These are phyloP conservation scores for Pseudogymnoascus sp. DNA, from an alignment of 2,329 filamentous ascomycete genomes.

Conservation along the genomic window DNA sequence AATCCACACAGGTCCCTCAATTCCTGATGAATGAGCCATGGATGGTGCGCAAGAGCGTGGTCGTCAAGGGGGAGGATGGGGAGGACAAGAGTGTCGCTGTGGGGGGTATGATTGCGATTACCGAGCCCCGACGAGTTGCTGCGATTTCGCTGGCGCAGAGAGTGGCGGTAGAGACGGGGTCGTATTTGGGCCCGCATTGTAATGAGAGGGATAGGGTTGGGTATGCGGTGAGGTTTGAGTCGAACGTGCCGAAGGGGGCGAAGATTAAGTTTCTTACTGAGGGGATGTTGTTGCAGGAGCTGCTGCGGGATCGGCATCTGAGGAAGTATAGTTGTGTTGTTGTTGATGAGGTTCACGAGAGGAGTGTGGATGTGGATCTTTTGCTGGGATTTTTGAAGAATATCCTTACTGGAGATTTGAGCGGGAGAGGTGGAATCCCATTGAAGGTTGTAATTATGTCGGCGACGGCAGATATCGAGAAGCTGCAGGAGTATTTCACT, in stretches of 20 bases:
- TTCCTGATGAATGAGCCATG: conserved; percentile 74
- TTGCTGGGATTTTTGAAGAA: conserved; percentile 82
- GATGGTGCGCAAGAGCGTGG: conserved; percentile 60
- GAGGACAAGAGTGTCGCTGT: conserved; percentile 45
- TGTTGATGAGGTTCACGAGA: conserved; percentile 95
- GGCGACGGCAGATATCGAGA: conserved; percentile 84
- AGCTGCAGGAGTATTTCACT: conserved; percentile 68
- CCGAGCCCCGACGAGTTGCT: conserved; percentile 87
- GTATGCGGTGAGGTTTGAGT: conserved; percentile 93
- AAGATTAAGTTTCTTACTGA: conserved; percentile 93
- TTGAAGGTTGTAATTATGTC: conserved; percentile 95
- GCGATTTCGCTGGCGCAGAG: conserved; percentile 85
- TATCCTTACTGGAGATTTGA: conserved; percentile 57
- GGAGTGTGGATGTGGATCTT: conserved; percentile 89
- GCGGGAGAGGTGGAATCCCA: conserved; percentile 63
- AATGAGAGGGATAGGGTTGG: conserved; percentile 58
- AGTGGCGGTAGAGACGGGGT: conserved; percentile 77
- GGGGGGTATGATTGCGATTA: conserved; percentile 83
- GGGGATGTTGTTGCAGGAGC: conserved; percentile 91
- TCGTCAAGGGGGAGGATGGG: conserved; percentile 34
- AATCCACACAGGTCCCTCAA: conserved; percentile 93
- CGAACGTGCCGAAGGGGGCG: conserved; percentile 72
- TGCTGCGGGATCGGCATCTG: conserved; percentile 77
- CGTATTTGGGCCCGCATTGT: conserved; percentile 52
- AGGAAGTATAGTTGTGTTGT: conserved; percentile 82